Evolutionary conservation across 2,329 filamentous ascomycete genomes (phyloP).

Genomic region (Colletotrichum tofieldiae): DNA sequence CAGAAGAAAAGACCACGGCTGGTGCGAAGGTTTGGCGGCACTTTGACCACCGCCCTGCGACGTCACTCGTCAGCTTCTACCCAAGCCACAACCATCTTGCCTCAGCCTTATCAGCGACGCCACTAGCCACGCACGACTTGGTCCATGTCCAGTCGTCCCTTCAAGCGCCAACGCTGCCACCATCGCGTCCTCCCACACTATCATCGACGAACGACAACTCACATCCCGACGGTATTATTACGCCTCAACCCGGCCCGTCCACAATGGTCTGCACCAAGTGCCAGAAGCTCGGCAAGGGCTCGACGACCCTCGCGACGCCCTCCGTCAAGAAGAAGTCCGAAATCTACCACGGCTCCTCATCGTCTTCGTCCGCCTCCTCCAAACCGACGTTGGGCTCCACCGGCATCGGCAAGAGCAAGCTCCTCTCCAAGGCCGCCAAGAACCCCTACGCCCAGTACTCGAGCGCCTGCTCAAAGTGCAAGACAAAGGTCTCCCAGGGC

Average conservation of each 20-base stretch:
- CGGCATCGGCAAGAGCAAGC: constrained; percentile 76
- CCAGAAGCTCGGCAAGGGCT: constrained; percentile 72
- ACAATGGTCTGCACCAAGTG: constrained; percentile 77
- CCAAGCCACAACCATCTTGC: constrained; percentile 3
- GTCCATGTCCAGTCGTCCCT: background rate
- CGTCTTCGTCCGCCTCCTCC: constrained; percentile 56
- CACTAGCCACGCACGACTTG: constrained; percentile 2
- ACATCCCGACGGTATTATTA: background rate
- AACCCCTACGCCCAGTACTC: constrained; percentile 77
- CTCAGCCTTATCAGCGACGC: constrained; percentile 7
- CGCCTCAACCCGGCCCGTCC: background rate
- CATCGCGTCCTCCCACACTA: background rate
- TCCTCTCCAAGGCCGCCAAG: constrained; percentile 75
- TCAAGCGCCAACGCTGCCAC: background rate
- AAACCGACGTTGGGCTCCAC: constrained; percentile 70
- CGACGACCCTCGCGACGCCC: constrained; percentile 72
- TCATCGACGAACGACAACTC: background rate
- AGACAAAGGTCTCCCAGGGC: constrained; percentile 75
- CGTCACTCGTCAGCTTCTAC: constrained; percentile 17
- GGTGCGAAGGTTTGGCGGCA: background rate
- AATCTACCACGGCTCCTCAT: constrained; percentile 75
- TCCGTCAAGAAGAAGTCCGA: constrained; percentile 78
- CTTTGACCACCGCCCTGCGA: constrained; percentile 22
- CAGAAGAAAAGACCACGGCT: background rate
- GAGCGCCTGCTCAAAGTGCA: constrained; percentile 73